Conservation (phyloP, 805 yeast genomes). For the Monosporozyma solicola region DNA sequence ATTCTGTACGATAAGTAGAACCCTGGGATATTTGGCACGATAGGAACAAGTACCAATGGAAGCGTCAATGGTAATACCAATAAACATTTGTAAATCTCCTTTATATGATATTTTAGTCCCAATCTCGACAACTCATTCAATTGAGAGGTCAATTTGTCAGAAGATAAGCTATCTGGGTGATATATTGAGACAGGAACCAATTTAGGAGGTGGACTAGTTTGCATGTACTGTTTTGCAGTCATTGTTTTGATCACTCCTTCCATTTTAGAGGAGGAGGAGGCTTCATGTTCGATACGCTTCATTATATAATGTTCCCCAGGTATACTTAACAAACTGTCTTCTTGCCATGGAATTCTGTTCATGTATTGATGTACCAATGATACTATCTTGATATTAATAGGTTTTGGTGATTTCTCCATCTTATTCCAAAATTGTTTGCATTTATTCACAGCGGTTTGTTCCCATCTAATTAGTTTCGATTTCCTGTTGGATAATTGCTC, state of each 20-base stretch:
- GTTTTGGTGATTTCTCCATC: constrained; percentile 44
- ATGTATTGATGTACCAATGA: constrained; percentile 42
- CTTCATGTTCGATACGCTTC: constrained; percentile 14
- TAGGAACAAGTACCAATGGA: constrained; percentile 74
- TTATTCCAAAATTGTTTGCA: constrained; percentile 57
- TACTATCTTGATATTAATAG: constrained; percentile 54
- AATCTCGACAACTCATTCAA: constrained; percentile 35
- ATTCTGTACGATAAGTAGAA: constrained; percentile 73
- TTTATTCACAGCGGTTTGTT: constrained; percentile 38
- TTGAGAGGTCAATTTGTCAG: constrained; percentile 29
- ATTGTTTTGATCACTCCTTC: constrained; percentile 6
- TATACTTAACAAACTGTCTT: constrained; percentile 60
- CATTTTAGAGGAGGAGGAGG: not conserved
- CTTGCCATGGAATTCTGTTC: constrained; percentile 69
- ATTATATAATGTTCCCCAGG: constrained; percentile 60
- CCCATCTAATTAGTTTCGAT: constrained; percentile 33
- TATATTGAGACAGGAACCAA: constrained; percentile 36
- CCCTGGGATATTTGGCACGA: constrained; percentile 90
- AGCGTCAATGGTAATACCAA: constrained; percentile 65
- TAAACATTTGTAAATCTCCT: constrained; percentile 44
- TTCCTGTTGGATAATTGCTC: constrained; percentile 25
- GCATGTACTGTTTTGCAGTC: constrained; percentile 12
- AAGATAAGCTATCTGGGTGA: constrained; percentile 38
- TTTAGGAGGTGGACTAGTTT: constrained; percentile 4
- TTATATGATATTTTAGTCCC: constrained; percentile 46